Evolutionary conservation across 306 rosid genomes (phyloP).

Genomic region (Ammopiptanthus mongolicus): DNA sequence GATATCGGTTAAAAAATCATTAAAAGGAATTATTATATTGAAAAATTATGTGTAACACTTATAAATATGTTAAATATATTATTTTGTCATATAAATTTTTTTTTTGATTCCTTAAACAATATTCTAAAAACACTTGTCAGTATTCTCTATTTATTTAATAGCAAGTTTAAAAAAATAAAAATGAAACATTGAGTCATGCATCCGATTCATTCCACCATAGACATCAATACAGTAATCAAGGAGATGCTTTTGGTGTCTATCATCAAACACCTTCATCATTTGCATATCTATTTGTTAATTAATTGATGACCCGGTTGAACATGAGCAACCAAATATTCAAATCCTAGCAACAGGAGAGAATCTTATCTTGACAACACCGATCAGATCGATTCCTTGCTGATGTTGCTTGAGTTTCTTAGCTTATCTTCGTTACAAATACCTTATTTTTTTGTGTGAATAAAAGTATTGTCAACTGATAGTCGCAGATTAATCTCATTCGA

Average conservation of each 20-base stretch:
- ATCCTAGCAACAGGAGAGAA: background rate
- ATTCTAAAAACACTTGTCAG: no score
- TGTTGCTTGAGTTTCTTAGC: background rate
- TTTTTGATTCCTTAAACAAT: no score
- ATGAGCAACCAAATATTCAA: background rate
- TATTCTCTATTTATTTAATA: background rate
- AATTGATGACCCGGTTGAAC: background rate
- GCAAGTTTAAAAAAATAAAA: background rate
- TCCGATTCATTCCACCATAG: background rate
- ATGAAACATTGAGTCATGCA: background rate
- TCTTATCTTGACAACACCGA: constrained; percentile 37
- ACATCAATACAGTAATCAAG: background rate
- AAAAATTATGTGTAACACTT: no score
- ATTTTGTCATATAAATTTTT: no score
- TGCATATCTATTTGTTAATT: background rate
- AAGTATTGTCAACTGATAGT: no score
- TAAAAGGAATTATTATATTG: no score
- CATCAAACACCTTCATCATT: background rate
- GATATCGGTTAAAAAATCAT: no score
- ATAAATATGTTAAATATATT: no score
- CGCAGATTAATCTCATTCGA: no score
- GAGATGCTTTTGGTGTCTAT: background rate
- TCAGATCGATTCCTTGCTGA: constrained; percentile 1
- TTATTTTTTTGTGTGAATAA: no score
- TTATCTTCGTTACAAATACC: constrained; percentile 20